A percentile compares a stretch with the other conserved stretches of the same genome.
These are phyloP conservation scores for Talaromyces albobiverticillius DNA, from an alignment of 2,329 filamentous ascomycete species.

Conservation along the genomic window DNA sequence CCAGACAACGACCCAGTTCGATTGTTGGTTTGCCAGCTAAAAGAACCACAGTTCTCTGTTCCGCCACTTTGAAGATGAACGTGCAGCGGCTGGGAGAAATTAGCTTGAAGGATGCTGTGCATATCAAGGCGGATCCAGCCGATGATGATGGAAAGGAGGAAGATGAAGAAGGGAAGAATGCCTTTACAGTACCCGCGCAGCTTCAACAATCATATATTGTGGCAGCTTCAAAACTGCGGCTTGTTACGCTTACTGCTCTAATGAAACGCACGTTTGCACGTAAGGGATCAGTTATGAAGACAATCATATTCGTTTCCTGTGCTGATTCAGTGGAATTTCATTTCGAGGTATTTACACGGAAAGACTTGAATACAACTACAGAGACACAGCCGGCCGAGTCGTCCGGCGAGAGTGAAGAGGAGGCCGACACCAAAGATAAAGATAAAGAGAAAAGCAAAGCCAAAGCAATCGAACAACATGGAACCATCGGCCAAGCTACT, in stretches of 20 bases:
- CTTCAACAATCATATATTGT: conserved; percentile 89
- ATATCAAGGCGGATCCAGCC: conserved; percentile 68
- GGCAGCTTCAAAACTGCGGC: conserved; percentile 80
- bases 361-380: conserved; percentile 23
- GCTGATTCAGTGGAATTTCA: conserved; percentile 97
- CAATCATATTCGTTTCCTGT: conserved; percentile 94
- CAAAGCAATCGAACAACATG: conserved; percentile 27
- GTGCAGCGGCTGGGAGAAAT: conserved; percentile 93
- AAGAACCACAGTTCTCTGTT: conserved; percentile 85
- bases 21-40: conserved; percentile 66
- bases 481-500: conserved; percentile 57
- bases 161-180: conserved; percentile 51
- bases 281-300: conserved; percentile 91
- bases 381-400: conserved; percentile 22
- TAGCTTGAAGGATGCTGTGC: conserved; percentile 86
- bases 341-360: conserved; percentile 71
- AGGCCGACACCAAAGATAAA: conserved; percentile 10
- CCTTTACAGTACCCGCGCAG: conserved; percentile 82
- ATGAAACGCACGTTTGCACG: conserved; percentile 85
- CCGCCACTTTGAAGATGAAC: conserved; percentile 96
- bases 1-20: conserved; percentile 61
- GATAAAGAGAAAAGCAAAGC: conserved; percentile 20
- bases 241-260: conserved; percentile 81
- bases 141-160: conserved; percentile 55
- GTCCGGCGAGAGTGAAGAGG: conserved; percentile 23